Base-by-base conservation (phyloP, 2,329 filamentous ascomycete species). In the Clonostachys rosea region DNA sequence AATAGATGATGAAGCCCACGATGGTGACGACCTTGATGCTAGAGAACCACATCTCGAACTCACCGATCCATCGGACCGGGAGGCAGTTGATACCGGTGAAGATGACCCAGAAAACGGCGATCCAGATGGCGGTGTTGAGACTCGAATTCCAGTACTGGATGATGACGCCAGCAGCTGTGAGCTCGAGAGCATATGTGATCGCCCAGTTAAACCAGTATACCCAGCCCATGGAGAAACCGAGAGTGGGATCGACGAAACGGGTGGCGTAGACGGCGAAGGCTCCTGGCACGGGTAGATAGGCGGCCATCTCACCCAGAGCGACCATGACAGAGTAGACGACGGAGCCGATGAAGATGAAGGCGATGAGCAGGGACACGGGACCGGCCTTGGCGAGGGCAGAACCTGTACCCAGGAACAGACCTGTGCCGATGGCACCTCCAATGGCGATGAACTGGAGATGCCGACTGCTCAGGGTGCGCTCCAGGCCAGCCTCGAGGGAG, bases 311-410 rank as follows among this genome's bases (percentile, higher is more conserved):
- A 35, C 59, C 59, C 43, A 66, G 58, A 36, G 58, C 59, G 36
- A 66, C 64, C 68, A 82, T 79, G 53, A 81, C 75, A 34, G 71
- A 73, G 61, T 71, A 81, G 37, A 82, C 73, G 44, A 81, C 71
- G 8, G 73, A 67, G 45, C 76, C 76, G 48, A 80, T 69, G 40
- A 75, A 67, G 18, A 67, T 57, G 51, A 74, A 77, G 8, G 70
- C 69, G 40, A 74, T 63, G 18, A 77, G 58, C 6, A 74, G 65
- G 44, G 62, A 66, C 16, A 71, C 72, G 44, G 60, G 59, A 3
- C 61, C 60, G 5, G 56, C 54, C 12, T 49, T 56, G 10, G 58
- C 56, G n/a, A 53, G 48, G 43, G 47, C 45, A 17, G 43, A 37
- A 14, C 50, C 53, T 13, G 46, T 49, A 16, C 50, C 48, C 40